Evolutionary conservation across 306 rosid genomes (phyloP).

Genomic region (Trifolium fragiferum): DNA sequence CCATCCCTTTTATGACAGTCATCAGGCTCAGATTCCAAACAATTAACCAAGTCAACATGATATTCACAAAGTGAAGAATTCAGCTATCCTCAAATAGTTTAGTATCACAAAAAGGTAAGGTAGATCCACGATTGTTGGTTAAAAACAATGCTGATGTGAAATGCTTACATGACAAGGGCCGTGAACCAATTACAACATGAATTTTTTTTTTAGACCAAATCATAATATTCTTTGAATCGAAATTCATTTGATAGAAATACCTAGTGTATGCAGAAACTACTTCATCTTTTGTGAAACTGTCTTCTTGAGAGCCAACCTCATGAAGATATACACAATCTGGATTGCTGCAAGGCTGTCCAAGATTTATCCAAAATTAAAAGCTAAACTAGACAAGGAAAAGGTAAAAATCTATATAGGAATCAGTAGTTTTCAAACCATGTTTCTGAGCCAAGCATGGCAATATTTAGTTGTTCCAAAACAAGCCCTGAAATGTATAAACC

Average conservation of each 20-base stretch:
- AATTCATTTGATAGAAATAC: conserved; percentile 49
- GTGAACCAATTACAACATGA: conserved; percentile 31
- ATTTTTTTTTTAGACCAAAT: conserved; percentile 29
- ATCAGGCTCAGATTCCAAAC: conserved; percentile 5
- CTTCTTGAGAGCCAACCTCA: conserved; percentile 88
- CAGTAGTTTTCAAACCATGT: conserved; percentile 65
- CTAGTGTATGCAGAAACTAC: conserved; percentile 86
- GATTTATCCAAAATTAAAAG: conserved; percentile 32
- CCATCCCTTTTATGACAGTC: conserved; percentile 23
- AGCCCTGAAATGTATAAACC: conserved; percentile 68
- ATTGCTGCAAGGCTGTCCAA: conserved; percentile 91
- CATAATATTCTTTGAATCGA: conserved; percentile 3
- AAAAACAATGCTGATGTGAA: conserved; percentile 15
- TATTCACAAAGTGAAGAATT: background rate
- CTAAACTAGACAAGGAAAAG: conserved; percentile 15
- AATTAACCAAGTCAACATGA: conserved; percentile 24
- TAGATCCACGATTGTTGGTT: background rate
- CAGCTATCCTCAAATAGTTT: conserved; percentile 12
- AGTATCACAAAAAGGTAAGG: background rate
- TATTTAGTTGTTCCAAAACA: conserved; percentile 98
- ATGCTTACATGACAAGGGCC: conserved; percentile 24
- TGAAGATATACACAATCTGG: conserved; percentile 95
- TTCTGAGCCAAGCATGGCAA: conserved; percentile 98
- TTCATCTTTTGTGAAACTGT: conserved; percentile 98
- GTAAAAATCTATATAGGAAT: conserved; percentile 18